Conservation (phyloP, 2,329 filamentous ascomycete genomes). For the Aspergillus calidoustus region DNA sequence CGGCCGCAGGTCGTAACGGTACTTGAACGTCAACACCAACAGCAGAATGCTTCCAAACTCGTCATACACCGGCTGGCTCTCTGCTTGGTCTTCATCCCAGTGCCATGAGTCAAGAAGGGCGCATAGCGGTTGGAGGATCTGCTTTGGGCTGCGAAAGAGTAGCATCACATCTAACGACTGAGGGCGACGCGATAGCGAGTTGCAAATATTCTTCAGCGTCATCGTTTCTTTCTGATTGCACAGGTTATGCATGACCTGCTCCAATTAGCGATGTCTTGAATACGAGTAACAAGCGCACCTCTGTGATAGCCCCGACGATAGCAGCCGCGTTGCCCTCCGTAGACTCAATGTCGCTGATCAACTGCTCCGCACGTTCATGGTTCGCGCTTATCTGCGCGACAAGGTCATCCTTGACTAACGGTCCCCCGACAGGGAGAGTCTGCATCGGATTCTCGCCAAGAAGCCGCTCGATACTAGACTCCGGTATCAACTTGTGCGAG, state of each 20-base stretch:
- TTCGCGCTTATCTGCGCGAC: conserved; percentile 78
- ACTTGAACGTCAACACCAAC: conserved; percentile 60
- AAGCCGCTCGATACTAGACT: conserved; percentile 76
- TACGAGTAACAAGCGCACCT: conserved; percentile 53
- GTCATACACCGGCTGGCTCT: conserved; percentile 68
- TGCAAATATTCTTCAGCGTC: conserved; percentile 65
- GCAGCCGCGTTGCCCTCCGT: conserved; percentile 92
- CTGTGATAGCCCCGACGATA: conserved; percentile 76
- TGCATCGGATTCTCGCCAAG: conserved; percentile 84
- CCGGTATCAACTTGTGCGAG: conserved; percentile 80
- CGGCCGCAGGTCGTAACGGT: conserved; percentile 59
- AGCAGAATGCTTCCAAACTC: conserved; percentile 67
- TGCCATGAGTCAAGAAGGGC: conserved; percentile 65
- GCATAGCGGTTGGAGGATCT: conserved; percentile 63
- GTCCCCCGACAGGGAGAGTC: conserved; percentile 67
- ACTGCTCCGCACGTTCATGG: conserved; percentile 72
- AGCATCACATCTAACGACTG: conserved; percentile 63
- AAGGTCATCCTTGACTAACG: conserved; percentile 75
- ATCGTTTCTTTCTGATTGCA: conserved; percentile 66
- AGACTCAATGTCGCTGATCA: conserved; percentile 81
- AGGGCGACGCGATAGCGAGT: conserved; percentile 59
- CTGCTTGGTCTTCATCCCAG: conserved; percentile 67
- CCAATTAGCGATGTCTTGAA: conserved; percentile 14
- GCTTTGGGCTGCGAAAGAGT: conserved; percentile 62
- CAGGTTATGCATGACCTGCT: conserved; percentile 57